These are phyloP conservation scores for Pichia sp. DNA, from an alignment of 1,139 yeast genomes.

Conservation along the genomic window DNA sequence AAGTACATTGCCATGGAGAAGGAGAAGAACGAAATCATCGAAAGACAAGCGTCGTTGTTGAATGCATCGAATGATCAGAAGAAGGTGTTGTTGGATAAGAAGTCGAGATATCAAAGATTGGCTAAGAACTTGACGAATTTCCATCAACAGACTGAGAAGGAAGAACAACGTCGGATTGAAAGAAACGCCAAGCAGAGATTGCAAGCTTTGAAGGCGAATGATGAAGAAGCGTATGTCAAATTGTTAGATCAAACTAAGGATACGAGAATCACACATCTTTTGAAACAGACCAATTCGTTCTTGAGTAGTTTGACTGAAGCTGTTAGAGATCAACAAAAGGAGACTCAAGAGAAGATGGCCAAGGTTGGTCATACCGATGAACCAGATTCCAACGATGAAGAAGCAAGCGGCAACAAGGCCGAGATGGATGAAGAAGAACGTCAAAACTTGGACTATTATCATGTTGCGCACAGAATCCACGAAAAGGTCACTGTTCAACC, in stretches of 20 bases:
- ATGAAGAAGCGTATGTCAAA: constrained; percentile 95
- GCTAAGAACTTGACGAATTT: constrained; percentile 29
- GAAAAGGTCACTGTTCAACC: constrained; percentile 85
- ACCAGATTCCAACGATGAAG: constrained; percentile 15
- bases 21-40: constrained; percentile 45
- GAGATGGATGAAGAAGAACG: constrained; percentile 64
- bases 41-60: constrained; percentile 46
- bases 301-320: constrained; percentile 91
- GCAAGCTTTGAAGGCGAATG: constrained; percentile 94
- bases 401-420: constrained; percentile 33
- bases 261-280: constrained; percentile 93
- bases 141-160: constrained; percentile 69
- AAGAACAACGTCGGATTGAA: constrained; percentile 84
- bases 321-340: constrained; percentile 82
- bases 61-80: constrained; percentile 40
- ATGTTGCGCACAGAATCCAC: constrained; percentile 86
- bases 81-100: constrained; percentile 26
- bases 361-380: constrained; percentile 34
- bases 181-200: constrained; percentile 95
- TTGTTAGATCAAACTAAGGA: constrained; percentile 96
- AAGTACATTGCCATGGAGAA: constrained; percentile 45
- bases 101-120: constrained; percentile 26
- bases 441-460: constrained; percentile 86
- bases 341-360: constrained; percentile 33
- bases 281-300: constrained; percentile 87